These are phyloP conservation scores for Trametes maxima DNA, from an alignment of 768 basidiomycete genomes.

Conservation along the genomic window DNA sequence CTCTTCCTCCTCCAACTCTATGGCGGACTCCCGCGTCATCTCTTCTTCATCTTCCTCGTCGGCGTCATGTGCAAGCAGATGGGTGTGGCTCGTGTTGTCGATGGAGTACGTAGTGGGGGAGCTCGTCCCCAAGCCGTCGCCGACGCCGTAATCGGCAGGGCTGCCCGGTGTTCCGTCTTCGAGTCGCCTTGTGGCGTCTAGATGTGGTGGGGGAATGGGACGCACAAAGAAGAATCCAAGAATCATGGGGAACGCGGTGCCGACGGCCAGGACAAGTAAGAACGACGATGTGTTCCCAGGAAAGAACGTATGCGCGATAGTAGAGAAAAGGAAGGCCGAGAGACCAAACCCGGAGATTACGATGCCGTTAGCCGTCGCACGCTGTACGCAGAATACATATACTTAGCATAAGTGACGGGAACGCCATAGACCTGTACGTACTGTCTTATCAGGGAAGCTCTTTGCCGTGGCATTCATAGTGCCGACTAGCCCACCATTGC, in stretches of 20 bases:
- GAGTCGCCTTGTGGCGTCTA: slow-evolving; percentile 27
- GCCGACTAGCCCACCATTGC: slow-evolving; percentile 69
- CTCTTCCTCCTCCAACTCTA: slow-evolving; percentile 31
- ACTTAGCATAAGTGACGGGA: not conserved
- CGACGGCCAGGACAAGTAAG: slow-evolving; percentile 72
- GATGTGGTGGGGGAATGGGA: slow-evolving; percentile 60
- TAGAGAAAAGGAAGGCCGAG: slow-evolving; percentile 88
- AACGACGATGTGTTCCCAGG: slow-evolving; percentile 81
- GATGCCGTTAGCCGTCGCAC: slow-evolving; percentile 74
- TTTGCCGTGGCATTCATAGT: slow-evolving; percentile 83
- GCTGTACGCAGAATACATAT: slow-evolving; percentile 39
- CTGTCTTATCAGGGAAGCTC: slow-evolving; percentile 71
- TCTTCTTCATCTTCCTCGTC: slow-evolving; percentile 28
- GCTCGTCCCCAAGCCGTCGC: slow-evolving; percentile 19
- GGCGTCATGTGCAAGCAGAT: slow-evolving; percentile 24
- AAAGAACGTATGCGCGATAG: slow-evolving; percentile 68
- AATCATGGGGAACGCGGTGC: slow-evolving; percentile 79
- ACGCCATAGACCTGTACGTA: slow-evolving; percentile 38
- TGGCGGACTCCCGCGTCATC: slow-evolving; percentile 10
- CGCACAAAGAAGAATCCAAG: slow-evolving; percentile 74
- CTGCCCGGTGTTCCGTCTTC: slow-evolving; percentile 27
- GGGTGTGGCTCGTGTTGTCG: slow-evolving; percentile 32
- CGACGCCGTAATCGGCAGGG: slow-evolving; percentile 26
- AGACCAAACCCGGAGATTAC: slow-evolving; percentile 89
- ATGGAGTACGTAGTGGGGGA: slow-evolving; percentile 28